phyloP scores from a whole-genome alignment of 345 rosid genomes.

The Corymbia maculata region DNA sequence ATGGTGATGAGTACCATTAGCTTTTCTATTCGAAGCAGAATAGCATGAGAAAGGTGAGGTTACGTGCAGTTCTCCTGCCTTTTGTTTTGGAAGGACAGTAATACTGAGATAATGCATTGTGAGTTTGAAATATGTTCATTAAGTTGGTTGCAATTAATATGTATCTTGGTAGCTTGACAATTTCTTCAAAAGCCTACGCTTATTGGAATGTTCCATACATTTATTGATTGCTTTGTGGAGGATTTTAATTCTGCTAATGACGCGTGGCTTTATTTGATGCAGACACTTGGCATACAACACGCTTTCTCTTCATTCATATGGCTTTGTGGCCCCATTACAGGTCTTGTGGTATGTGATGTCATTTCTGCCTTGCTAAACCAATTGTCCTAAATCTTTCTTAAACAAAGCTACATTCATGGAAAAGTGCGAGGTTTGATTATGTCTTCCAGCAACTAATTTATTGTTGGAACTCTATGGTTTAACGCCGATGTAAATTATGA shows the following conservation, averaged over 20 bases:
- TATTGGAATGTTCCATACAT: neutral
- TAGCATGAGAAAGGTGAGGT: neutral
- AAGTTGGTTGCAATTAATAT: neutral
- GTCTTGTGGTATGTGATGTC: conserved; percentile 80
- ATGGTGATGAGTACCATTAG: neutral
- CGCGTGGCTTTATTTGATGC: conserved; percentile 25
- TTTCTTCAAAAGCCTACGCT: neutral
- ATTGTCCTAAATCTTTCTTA: neutral
- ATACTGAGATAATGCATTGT: neutral
- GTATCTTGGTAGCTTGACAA: neutral
- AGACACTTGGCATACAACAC: conserved; percentile 92
- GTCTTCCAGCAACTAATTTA: neutral
- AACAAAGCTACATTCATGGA: neutral
- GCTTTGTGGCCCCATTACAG: conserved; percentile 98
- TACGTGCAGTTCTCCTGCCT: neutral
- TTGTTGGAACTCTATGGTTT: neutral
- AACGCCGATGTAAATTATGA: neutral
- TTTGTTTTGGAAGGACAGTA: neutral
- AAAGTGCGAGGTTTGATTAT: neutral
- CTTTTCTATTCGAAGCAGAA: neutral
- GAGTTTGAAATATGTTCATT: neutral
- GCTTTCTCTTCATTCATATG: conserved; percentile 98
- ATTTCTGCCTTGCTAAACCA: neutral
- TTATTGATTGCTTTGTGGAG: neutral
- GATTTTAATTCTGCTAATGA: neutral